phyloP scores from a whole-genome alignment of 371 early-diverging fungal species.

The Funneliformis caledonium region DNA sequence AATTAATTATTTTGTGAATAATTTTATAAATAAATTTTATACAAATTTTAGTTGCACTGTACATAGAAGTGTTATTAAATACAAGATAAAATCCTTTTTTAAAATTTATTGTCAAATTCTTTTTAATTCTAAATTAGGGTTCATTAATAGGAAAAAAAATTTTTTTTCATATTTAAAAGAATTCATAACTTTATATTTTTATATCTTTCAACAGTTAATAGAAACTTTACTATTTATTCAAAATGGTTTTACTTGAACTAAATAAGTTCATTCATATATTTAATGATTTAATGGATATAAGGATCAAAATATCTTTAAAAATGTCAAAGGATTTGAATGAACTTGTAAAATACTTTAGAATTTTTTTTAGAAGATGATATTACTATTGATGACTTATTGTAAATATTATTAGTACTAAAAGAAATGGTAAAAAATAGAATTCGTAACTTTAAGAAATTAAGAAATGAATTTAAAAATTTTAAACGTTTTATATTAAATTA shows the following conservation, averaged over 20 bases:
- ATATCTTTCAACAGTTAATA: not conserved
- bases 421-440: not conserved
- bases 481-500: not conserved
- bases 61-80: too few species aligned
- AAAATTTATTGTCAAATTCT: too few species aligned
- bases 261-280: not conserved
- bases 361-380: not conserved
- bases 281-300: not conserved
- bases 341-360: not conserved
- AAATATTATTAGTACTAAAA: slow-evolving; percentile 1
- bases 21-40: too few species aligned
- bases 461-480: not conserved
- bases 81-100: too few species aligned
- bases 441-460: not conserved
- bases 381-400: not conserved
- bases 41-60: too few species aligned
- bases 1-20: too few species aligned
- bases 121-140: too few species aligned
- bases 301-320: not conserved
- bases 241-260: not conserved
- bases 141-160: not conserved
- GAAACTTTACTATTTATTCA: not conserved
- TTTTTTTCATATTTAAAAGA: not conserved
- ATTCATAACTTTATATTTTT: not conserved
- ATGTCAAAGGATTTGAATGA: not conserved